Percentiles rank a stretch among this genome's conserved stretches.
Evolutionary conservation across 805 yeast genomes (phyloP).

Genomic region (Hanseniaspora osmophila): DNA sequence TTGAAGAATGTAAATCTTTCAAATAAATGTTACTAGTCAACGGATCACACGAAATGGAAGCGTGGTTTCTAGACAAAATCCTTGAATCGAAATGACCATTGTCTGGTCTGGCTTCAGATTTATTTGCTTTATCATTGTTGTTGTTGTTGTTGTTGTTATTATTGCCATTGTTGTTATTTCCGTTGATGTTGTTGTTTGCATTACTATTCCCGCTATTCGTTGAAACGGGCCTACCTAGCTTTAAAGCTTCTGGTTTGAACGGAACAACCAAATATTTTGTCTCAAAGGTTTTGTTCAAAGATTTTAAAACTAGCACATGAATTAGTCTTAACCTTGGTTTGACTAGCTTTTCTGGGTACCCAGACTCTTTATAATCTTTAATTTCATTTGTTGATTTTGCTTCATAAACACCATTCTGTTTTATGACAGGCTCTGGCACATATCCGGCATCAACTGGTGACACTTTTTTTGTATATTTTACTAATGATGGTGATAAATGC

Average conservation of each 20-base stretch:
- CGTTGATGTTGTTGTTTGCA: conserved; percentile 5
- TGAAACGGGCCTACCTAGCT: conserved; percentile 78
- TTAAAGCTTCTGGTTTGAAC: conserved; percentile 63
- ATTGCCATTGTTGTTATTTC: conserved; percentile 4
- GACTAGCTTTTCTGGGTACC: neutral
- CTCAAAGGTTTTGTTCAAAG: conserved; percentile 73
- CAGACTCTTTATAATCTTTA: neutral
- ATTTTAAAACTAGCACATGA: conserved; percentile 54
- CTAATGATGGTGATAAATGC: no score
- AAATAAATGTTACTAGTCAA: conserved; percentile 52
- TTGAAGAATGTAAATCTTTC: conserved; percentile 78
- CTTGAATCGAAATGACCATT: conserved; percentile 93
- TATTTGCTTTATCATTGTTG: conserved; percentile 21
- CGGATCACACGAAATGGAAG: conserved; percentile 68
- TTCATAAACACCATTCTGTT: no score
- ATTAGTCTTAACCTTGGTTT: conserved; percentile 22
- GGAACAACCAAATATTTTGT: conserved; percentile 72
- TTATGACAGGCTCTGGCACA: no score
- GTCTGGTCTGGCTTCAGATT: conserved; percentile 42
- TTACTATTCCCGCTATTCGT: conserved; percentile 7
- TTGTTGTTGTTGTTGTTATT: conserved; percentile 3
- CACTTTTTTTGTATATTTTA: no score
- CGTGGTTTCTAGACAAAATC: conserved; percentile 86
- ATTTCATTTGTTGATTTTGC: neutral
- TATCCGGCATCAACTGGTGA: no score